Base-by-base conservation (phyloP, 441 rosid genomes). In the Mallotus repandus region DNA sequence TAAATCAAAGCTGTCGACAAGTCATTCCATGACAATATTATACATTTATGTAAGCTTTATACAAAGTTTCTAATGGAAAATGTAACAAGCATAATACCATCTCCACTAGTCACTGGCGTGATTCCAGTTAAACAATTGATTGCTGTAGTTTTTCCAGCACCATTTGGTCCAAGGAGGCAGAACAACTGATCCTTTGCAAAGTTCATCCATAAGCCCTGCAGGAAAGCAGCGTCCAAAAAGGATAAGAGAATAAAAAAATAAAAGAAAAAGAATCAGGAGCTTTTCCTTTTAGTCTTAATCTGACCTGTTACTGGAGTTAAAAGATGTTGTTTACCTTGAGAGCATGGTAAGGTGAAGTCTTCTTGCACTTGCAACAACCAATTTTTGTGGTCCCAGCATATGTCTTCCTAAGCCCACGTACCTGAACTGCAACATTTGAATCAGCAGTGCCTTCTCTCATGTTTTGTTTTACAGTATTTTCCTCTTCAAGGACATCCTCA, bases 131-230 rank as follows among this genome's bases (percentile, higher is more conserved):
- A 84, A 79, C 99, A 95, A 76, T 87, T 91, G 68, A 95, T 95
- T 50, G 87, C 80, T 71, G 99, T 93, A 59, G 99, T 95, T 81
- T 95, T 95, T 77, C 99, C 99, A 29, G 97, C 99, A 49, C 99
- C 99, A 71, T 95, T 95, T 57, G 98, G 98, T 70, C 99, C 99
- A 63, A 95, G 98, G 73, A 95, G 94, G 85, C 99, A 95, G 79
- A 95, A 95, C 56, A 92, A 78, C 75, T 95, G 97, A 82, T 95
- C 92, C 81, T 90, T 87, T 14, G 89, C 81, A 70, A 91, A 85
- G 82, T 91, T 95, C 81, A 91, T 75, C 95, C 97, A 95, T 73
- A 95, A 76, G 16, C 91, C 98, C 99, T 96, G 84, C 66, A 66
- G 10, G 67, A 75, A 68, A 43, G 35, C 3, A 58, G 56, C 9